Base-by-base conservation (phyloP, 2,329 filamentous ascomycete species). In the Colletotrichum eleusines region DNA sequence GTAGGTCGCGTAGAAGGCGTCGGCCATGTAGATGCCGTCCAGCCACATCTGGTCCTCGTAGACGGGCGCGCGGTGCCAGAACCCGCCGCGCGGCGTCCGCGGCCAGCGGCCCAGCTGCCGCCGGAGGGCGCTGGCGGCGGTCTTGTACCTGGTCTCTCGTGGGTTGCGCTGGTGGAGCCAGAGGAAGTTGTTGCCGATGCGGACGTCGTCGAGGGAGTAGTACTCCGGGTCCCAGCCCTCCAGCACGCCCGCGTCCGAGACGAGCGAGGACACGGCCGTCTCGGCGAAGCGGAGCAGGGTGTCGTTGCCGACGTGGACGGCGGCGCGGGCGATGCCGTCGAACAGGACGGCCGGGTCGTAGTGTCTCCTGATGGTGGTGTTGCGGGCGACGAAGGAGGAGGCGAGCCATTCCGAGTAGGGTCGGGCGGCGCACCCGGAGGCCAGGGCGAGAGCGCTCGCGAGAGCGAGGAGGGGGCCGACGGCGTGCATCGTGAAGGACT, bases 21-120 rank as follows among this genome's bases (percentile, higher is more conserved):
- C 81, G 1, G 83, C 82, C 84, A 86, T 86, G 77, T 81, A 87
- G 28, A 86, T 85, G 1, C 87, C 87, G 72, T 88, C 86, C 0
- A 89, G 80, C 87, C 87, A 88, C 86, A 88, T 88, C 74, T 89
- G 85, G 72, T 87, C 82, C 23, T 80, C 80, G 72, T 87, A 87
- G 2, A 80, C 77, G 0, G 68, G 68, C 33, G 68, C 68, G 2
- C 78, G 75, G 73, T 89, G 87, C 85, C 86, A 89, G 80, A 89
- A 87, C 1, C 87, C 87, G 14, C 87, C 87, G 0, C 80, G 76
- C 0, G 83, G 76, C 0, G 84, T 89, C 14, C 87, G 80, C 7
- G 85, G 85, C 72, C 86, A 85, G 38, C 80, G 76, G 69, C 86
- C 77, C 9, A 89, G 75, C 73, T 86, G 84, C 31, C 78, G 74